Conservation (phyloP, 2,329 filamentous ascomycete genomes). For the Aspergillus sp. region DNA sequence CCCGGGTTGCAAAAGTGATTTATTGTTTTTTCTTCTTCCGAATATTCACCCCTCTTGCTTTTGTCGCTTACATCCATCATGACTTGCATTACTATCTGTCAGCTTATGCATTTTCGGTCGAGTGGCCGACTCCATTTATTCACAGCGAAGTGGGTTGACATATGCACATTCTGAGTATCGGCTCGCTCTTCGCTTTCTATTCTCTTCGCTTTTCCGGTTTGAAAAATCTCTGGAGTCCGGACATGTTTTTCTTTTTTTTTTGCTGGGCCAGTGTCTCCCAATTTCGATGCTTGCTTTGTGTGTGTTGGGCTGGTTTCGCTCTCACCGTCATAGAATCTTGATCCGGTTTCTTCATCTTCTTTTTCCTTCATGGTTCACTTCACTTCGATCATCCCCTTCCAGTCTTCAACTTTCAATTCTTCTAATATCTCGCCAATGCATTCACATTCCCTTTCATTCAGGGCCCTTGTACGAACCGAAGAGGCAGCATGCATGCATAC, state of each 20-base stretch:
- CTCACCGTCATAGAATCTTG: conserved; percentile 40
- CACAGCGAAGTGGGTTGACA: conserved; percentile 29
- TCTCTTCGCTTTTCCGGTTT: conserved; percentile 34
- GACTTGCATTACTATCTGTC: conserved; percentile 29
- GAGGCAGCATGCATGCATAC: conserved; percentile 25
- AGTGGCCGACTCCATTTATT: conserved; percentile 29
- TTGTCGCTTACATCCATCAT: conserved; percentile 24
- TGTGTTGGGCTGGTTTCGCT: conserved; percentile 33
- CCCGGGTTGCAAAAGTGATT: conserved; percentile 55
- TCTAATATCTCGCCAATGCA: conserved; percentile 28
- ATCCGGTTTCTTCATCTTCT: conserved; percentile 21
- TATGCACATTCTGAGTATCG: conserved; percentile 33
- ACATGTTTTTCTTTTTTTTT: conserved; percentile 29
- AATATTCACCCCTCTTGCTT: conserved; percentile 19
- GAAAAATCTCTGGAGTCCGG: conserved; percentile 43
- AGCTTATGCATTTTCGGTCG: conserved; percentile 29
- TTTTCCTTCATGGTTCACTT: conserved; percentile 1
- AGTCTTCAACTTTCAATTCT: conserved; percentile 17
- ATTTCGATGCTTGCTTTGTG: conserved; percentile 35
- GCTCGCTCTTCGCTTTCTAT: conserved; percentile 22
- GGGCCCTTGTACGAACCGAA: conserved; percentile 30
- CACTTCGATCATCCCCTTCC: neutral
- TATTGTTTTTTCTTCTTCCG: conserved; percentile 23
- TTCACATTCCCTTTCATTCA: conserved; percentile 24
- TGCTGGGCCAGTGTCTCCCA: conserved; percentile 35